A percentile compares a stretch with the other conserved stretches of the same genome.
phyloP scores from a whole-genome alignment of 129 eudicot species.

The Heracleum sosnowskyi region DNA sequence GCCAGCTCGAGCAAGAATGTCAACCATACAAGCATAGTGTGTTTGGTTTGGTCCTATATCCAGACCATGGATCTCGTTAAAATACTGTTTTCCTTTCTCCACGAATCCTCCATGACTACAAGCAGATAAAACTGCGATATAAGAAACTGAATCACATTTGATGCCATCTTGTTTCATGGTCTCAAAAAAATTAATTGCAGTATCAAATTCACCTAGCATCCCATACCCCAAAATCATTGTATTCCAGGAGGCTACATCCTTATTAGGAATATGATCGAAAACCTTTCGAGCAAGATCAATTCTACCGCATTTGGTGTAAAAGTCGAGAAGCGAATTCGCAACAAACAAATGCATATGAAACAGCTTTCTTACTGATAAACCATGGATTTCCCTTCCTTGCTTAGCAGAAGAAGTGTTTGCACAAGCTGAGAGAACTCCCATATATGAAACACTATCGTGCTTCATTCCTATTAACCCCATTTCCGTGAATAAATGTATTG shows the following conservation, averaged over 20 bases:
- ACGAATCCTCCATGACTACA: conserved; percentile 53
- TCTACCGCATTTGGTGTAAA: conserved; percentile 64
- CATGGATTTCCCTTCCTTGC: conserved; percentile 61
- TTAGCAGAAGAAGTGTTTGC: conserved; percentile 43
- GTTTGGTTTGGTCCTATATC: conserved; percentile 24
- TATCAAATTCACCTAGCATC: conserved; percentile 40
- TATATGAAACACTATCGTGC: conserved; percentile 41
- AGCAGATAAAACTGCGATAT: conserved; percentile 49
- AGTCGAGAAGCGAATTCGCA: conserved; percentile 58
- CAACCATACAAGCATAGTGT: conserved; percentile 60
- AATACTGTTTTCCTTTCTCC: conserved; percentile 29
- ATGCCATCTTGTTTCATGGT: conserved; percentile 37
- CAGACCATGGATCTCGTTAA: conserved; percentile 30
- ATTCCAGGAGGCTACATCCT: conserved; percentile 47
- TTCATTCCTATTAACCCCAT: conserved; percentile 32
- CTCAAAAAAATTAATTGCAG: conserved; percentile 44
- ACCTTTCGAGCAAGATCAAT: conserved; percentile 33
- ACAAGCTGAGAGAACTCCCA: conserved; percentile 60
- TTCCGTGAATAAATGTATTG: conserved; percentile 48
- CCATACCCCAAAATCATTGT: conserved; percentile 49
- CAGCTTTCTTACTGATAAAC: conserved; percentile 28
- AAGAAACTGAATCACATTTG: conserved; percentile 38
- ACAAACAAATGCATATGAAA: conserved; percentile 37
- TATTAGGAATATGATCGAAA: conserved; percentile 25
- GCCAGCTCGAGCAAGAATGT: conserved; percentile 54